Percentiles rank a stretch among this genome's conserved stretches.
phyloP scores from a whole-genome alignment of 805 yeast species.

The Hanseniaspora guilliermondii region DNA sequence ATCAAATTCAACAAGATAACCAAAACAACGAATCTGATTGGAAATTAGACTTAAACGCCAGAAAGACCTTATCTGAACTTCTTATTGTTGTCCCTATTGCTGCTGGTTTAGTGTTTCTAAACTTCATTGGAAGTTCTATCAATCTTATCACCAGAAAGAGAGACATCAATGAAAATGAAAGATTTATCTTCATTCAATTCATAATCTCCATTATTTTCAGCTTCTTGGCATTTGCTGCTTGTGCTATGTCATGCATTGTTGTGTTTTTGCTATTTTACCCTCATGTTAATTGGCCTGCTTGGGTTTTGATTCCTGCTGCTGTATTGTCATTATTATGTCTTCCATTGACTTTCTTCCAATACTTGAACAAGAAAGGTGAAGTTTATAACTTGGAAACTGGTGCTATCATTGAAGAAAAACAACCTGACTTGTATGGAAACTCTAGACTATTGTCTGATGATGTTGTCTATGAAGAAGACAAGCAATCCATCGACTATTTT shows the following conservation, averaged over 20 bases:
- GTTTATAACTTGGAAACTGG: conserved; percentile 5
- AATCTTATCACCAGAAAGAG: conserved; percentile 22
- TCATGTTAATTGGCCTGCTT: conserved; percentile 54
- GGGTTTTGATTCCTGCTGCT: conserved; percentile 60
- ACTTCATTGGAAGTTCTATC: conserved; percentile 30
- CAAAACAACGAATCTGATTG: conserved; percentile 30
- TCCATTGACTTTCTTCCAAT: conserved; percentile 34
- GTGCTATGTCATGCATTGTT: conserved; percentile 45
- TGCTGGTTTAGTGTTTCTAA: conserved; percentile 45
- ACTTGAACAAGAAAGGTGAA: conserved; percentile 7
- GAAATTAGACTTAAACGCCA: conserved; percentile 34
- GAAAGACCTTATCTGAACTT: conserved; percentile 42
- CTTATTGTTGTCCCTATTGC: conserved; percentile 56
- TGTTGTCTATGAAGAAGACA: conserved; percentile 5
- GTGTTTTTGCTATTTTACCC: conserved; percentile 51
- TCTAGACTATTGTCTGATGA: conserved; percentile 9
- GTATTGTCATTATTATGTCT: conserved; percentile 41
- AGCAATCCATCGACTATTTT: background rate
- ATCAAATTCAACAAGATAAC: conserved; percentile 24
- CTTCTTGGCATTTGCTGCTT: conserved; percentile 39
- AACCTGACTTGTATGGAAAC: background rate
- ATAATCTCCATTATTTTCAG: conserved; percentile 36
- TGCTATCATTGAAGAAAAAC: conserved; percentile 5
- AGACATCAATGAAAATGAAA: conserved; percentile 19
- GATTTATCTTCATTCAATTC: conserved; percentile 24